Evolutionary conservation across 345 rosid species (phyloP), one percentile per base, ranked within the genome.

Genomic region (Linum lewisii): DNA sequence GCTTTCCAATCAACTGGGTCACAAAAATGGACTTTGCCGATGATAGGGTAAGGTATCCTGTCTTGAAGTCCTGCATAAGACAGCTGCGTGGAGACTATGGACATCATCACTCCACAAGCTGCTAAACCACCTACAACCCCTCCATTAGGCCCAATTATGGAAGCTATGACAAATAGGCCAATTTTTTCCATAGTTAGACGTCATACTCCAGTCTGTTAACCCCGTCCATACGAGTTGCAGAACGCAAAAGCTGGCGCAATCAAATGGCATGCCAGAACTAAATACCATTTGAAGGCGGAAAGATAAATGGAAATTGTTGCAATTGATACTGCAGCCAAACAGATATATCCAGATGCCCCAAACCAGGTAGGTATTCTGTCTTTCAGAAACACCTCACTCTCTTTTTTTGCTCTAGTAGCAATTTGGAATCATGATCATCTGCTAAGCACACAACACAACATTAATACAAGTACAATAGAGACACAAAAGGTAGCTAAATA

Each of bases 41-140:
- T 23, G 98, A 86, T 62, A 80, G 62, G 20, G 98, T 88, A 45
- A 84, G 88, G 77, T 86, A 86, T 61, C 90, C 90, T 5, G 93
- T 88, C 79, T 88, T 92, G 66, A 92, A 88, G 72, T 92, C 96
- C 76, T 88, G 96, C 96, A 92, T 86, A 25, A 92, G 95, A 77
- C 95, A 56, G 96, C 95, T 8, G 98, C 98, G 87, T 91, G 47
- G 98, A 79, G 74, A 91, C 92, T 20, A 91, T 91, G 47, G 95
- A 68, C 95, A 87, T 91, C 98, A 91, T 91, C 26, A 84, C 80
- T 22, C 90, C 95, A 69, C 83, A 85, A 20, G 95, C 96, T 45
- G 88, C 96, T 65, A 87, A 76, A 34, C 98, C 92, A 2, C 96
- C 98, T 36, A 91, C 72, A 62, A 88, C 92, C 13, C 98, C 98